A percentile compares a stretch with the other conserved stretches of the same genome.
phyloP scores from a whole-genome alignment of 2,329 filamentous ascomycete species.

The Epicoccum nigrum region DNA sequence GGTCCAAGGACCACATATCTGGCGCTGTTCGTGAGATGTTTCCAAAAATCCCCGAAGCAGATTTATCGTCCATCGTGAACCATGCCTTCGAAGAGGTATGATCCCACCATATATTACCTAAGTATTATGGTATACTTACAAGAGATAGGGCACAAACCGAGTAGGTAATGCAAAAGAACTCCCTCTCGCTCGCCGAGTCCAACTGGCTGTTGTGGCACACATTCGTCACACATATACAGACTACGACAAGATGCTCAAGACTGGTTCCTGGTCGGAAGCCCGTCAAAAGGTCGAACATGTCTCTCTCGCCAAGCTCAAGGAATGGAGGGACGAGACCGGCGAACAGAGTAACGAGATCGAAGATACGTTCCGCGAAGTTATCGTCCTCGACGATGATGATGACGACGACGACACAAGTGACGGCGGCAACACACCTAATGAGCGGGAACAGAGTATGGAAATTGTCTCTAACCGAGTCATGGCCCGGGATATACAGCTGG shows the following conservation, averaged over 20 bases:
- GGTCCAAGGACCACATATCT: slow-evolving; percentile 62
- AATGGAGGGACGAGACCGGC: slow-evolving; percentile 66
- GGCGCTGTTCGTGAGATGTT: slow-evolving; percentile 67
- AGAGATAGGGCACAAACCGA: slow-evolving; percentile 57
- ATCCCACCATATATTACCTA: neutral
- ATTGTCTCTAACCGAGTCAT: slow-evolving; percentile 41
- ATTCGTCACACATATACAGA: slow-evolving; percentile 68
- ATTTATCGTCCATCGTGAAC: slow-evolving; percentile 63
- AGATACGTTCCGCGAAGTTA: slow-evolving; percentile 68
- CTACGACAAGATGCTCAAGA: slow-evolving; percentile 64
- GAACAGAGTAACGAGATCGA: slow-evolving; percentile 61
- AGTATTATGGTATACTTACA: slow-evolving; percentile 18
- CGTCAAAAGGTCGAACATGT: slow-evolving; percentile 61
- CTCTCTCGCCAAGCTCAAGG: slow-evolving; percentile 62
- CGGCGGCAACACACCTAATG: slow-evolving; percentile 35
- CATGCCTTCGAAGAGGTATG: slow-evolving; percentile 65
- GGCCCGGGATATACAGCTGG: slow-evolving; percentile 40
- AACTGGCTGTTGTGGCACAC: slow-evolving; percentile 66
- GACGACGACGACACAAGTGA: slow-evolving; percentile 58
- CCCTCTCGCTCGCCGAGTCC: slow-evolving; percentile 62
- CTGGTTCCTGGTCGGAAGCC: slow-evolving; percentile 60
- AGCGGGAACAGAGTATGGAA: slow-evolving; percentile 41
- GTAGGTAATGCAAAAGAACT: slow-evolving; percentile 64
- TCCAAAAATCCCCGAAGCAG: slow-evolving; percentile 65
- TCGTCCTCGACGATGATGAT: slow-evolving; percentile 67